phyloP scores from a whole-genome alignment of 257 asterid species.

The Plantago elongata region DNA sequence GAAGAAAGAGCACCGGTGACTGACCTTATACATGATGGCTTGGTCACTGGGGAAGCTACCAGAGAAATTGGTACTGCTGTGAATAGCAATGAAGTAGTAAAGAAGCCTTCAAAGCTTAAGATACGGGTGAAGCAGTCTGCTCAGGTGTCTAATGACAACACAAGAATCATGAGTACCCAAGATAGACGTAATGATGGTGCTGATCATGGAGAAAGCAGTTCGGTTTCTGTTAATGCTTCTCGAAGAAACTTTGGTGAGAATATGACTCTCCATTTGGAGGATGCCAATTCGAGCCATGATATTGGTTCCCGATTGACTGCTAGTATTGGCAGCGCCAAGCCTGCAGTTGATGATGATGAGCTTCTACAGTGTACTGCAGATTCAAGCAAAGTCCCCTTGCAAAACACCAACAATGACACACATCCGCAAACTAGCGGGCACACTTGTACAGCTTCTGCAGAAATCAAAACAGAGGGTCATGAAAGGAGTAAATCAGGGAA shows the following conservation, averaged over 20 bases:
- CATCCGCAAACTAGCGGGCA: slow-evolving; percentile 36
- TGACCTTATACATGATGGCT: slow-evolving; percentile 31
- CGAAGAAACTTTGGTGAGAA: slow-evolving; percentile 46
- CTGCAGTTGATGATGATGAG: slow-evolving; percentile 53
- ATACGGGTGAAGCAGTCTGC: slow-evolving; percentile 72
- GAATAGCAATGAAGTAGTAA: slow-evolving; percentile 42
- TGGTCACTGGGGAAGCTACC: slow-evolving; percentile 32
- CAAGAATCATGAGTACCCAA: slow-evolving; percentile 35
- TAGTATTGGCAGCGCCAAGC: slow-evolving; percentile 86
- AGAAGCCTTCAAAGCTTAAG: slow-evolving; percentile 62
- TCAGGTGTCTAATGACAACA: slow-evolving; percentile 46
- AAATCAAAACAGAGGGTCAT: slow-evolving; percentile 20
- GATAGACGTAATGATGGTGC: slow-evolving; percentile 35
- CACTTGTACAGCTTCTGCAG: slow-evolving; percentile 30
- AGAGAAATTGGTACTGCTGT: slow-evolving; percentile 55
- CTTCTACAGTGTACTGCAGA: slow-evolving; percentile 95
- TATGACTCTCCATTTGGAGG: slow-evolving; percentile 65
- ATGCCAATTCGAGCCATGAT: slow-evolving; percentile 79
- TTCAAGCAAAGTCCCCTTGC: slow-evolving; percentile 60
- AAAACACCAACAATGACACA: slow-evolving; percentile 26
- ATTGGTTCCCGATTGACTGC: slow-evolving; percentile 92
- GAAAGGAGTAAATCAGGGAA: slow-evolving; percentile 20
- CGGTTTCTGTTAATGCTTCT: slow-evolving; percentile 83
- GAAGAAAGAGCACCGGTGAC: slow-evolving; percentile 27
- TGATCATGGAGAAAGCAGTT: slow-evolving; percentile 83